Evolutionary conservation across 345 rosid genomes (phyloP).

Genomic region (Moricandia moricandioides): DNA sequence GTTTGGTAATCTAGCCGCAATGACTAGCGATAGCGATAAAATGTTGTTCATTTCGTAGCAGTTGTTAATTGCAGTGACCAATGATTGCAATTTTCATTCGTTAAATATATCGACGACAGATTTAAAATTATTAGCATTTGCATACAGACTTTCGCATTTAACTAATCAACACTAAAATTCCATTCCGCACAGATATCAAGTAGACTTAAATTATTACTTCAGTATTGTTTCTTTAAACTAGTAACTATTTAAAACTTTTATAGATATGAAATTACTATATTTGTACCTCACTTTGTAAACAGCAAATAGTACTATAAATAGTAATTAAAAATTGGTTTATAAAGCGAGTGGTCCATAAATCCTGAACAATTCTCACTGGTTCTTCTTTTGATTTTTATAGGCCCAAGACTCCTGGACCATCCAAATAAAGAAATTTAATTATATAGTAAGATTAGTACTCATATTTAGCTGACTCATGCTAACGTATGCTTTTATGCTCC

Average conservation of each 20-base stretch:
- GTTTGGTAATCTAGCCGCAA: too few species aligned
- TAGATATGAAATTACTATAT: slow-evolving; percentile 9
- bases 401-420: slow-evolving; percentile 29
- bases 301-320: not conserved
- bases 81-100: too few species aligned
- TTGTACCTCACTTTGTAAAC: slow-evolving; percentile 15
- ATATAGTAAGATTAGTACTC: not conserved
- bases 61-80: too few species aligned
- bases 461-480: slow-evolving; percentile 8
- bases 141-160: not conserved
- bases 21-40: too few species aligned
- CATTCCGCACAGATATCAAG: slow-evolving; percentile 1
- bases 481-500: too few species aligned
- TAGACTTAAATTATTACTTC: slow-evolving; percentile 11
- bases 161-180: not conserved
- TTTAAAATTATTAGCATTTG: not conserved
- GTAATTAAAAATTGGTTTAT: not conserved
- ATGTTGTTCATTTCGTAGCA: too few species aligned
- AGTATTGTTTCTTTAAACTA: not conserved
- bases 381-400: slow-evolving; percentile 20
- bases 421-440: slow-evolving; percentile 5
- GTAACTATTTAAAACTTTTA: not conserved
- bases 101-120: too few species aligned
- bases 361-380: slow-evolving; percentile 20
- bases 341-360: slow-evolving; percentile 9